Conservation (phyloP, 148 eudicot species). For the Fallopia convolvulus region DNA sequence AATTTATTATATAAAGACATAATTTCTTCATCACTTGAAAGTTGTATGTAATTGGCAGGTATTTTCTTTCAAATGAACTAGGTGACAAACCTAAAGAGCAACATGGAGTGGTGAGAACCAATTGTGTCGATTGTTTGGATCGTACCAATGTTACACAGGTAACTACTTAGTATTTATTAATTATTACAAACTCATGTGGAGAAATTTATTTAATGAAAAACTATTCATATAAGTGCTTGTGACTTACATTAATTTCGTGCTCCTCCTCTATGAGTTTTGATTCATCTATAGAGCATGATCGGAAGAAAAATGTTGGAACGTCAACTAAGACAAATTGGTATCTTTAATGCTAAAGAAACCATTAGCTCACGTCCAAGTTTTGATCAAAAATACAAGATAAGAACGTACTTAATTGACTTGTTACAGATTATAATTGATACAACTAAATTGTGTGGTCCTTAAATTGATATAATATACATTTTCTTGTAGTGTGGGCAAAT, state of each 20-base stretch:
- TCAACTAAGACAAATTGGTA: conserved; percentile 74
- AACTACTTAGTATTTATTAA: not conserved
- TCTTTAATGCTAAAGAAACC: conserved; percentile 75
- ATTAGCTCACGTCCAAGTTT: conserved; percentile 70
- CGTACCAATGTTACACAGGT: conserved; percentile 99
- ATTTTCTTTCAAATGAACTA: conserved; percentile 70
- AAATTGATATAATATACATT: too few species aligned
- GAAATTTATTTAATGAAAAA: too few species aligned
- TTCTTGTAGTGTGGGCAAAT: conserved; percentile 80
- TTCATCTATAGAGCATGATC: conserved; percentile 62
- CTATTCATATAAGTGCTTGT: not conserved
- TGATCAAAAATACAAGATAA: conserved; percentile 69
- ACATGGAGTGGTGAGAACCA: conserved; percentile 78
- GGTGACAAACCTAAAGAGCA: conserved; percentile 81
- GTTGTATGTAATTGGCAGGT: conserved; percentile 36
- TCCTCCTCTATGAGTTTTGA: too few species aligned
- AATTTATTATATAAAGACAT: too few species aligned
- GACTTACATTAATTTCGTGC: not conserved
- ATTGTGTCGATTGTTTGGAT: conserved; percentile 96
- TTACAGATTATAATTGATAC: too few species aligned
- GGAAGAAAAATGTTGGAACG: conserved; percentile 90
- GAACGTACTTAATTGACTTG: conserved; percentile 31
- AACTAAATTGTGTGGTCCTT: not conserved
- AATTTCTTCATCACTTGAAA: not conserved
- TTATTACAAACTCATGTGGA: too few species aligned